Evolutionary conservation across 2,329 filamentous ascomycete species (phyloP), one percentile per base, ranked within the genome.

Genomic region (Colletotrichum lini): DNA sequence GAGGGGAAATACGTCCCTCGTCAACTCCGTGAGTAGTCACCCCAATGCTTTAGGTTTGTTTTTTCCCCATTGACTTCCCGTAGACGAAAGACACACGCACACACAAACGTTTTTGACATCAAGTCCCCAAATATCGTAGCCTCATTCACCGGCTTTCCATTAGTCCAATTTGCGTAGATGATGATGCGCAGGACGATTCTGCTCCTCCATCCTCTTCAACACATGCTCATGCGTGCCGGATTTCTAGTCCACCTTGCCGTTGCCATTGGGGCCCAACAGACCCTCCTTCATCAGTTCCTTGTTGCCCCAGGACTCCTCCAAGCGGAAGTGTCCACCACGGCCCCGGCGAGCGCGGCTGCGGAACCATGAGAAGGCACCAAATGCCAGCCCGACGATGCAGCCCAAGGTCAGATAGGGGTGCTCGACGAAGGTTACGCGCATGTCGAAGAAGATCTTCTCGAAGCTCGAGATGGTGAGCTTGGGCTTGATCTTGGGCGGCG

Each of bases 391-490:
- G 21, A 90, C 80, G 23, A 91, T 81, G 73, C 91, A 86, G 18
- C 87, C 88, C 8, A 89, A 76, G 16, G 86, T 87, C 45, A 92
- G 81, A 76, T 86, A 89, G 1, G 89, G 89, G 76, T 91, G 90
- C 73, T 90, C 88, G 18, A 83, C 78, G 73, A 91, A 89, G 62
- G 86, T 86, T 74, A 86, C 83, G 75, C 88, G 84, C 65, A 92
- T 87, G 76, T 92, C 88, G 74, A 91, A 90, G 82, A 94, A 93
- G 72, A 94, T 83, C 81, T 93, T 92, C 77, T 92, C 89, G 73
- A 96, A 83, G 68, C 87, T 87, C 65, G 90, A 91, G 70, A 93
- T 91, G n/a, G 93, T 95, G 73, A 92, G 90, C 84, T 96, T 96
- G 42, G 92, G 86, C 77, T 89, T 88, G 80, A 97, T 92, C 78